phyloP scores from a whole-genome alignment of 2,329 filamentous ascomycete genomes.

The Fusarium beomiforme region DNA sequence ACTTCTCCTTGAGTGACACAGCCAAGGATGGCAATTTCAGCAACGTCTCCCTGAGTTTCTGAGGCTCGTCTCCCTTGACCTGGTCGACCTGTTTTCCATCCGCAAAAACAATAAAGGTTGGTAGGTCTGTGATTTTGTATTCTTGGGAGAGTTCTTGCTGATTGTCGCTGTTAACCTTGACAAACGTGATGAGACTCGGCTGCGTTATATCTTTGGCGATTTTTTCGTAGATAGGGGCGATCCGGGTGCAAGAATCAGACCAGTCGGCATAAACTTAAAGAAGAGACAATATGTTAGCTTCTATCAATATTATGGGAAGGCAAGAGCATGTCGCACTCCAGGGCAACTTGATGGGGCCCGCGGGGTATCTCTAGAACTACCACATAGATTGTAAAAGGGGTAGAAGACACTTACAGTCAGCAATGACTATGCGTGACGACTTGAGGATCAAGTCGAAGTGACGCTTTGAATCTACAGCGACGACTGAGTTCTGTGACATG shows the following conservation, averaged over 20 bases:
- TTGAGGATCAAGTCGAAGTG: constrained; percentile 76
- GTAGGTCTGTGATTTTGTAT: constrained; percentile 80
- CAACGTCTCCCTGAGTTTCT: constrained; percentile 75
- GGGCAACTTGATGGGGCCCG: constrained; percentile 21
- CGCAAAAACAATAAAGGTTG: constrained; percentile 92
- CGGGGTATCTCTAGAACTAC: constrained; percentile 28
- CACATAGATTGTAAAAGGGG: neutral
- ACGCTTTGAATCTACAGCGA: constrained; percentile 57
- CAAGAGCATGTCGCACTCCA: constrained; percentile 23
- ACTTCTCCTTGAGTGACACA: constrained; percentile 54
- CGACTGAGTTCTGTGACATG: constrained; percentile 46
- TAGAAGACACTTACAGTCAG: constrained; percentile 77
- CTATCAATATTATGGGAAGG: neutral
- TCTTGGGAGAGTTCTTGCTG: constrained; percentile 78
- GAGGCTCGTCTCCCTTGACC: constrained; percentile 78
- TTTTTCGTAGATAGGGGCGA: constrained; percentile 84
- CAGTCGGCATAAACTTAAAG: constrained; percentile 83
- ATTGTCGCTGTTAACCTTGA: constrained; percentile 85
- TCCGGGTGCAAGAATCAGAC: constrained; percentile 85
- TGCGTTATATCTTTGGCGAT: constrained; percentile 77
- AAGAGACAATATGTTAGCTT: constrained; percentile 26
- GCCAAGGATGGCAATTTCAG: constrained; percentile 77
- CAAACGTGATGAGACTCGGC: constrained; percentile 80
- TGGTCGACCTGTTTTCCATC: constrained; percentile 73
- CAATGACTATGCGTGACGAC: constrained; percentile 81